Conservation (phyloP, 768 basidiomycete species). For the Suillus variegatus region DNA sequence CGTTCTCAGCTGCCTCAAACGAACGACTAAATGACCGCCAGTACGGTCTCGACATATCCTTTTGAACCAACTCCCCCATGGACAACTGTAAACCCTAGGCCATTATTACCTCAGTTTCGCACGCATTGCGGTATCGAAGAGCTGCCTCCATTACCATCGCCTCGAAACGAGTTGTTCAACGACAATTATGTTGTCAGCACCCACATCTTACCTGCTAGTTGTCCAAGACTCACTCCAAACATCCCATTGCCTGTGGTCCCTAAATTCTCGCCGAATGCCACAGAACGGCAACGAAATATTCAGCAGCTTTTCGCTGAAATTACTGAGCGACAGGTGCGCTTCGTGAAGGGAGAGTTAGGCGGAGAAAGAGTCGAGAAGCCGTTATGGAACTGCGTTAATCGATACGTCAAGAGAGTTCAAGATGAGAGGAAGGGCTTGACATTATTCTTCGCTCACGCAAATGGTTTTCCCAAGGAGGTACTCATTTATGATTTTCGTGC, state of each 20-base stretch:
- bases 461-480: conserved; percentile 88
- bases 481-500: neutral
- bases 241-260: conserved; percentile 27
- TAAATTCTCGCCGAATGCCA: conserved; percentile 3
- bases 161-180: conserved; percentile 21
- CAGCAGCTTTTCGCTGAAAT: conserved; percentile 21
- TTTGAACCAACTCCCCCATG: conserved; percentile 23
- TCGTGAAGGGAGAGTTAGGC: conserved; percentile 18
- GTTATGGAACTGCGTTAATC: conserved; percentile 74
- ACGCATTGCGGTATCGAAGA: conserved; percentile 12
- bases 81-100: conserved; percentile 24
- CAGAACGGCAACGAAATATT: conserved; percentile 15
- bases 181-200: conserved; percentile 27
- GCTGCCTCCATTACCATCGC: conserved; percentile 21
- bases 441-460: conserved; percentile 79
- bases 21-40: neutral
- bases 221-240: conserved; percentile 25
- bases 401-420: conserved; percentile 50
- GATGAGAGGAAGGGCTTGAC: conserved; percentile 48
- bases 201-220: conserved; percentile 32
- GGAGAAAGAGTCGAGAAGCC: conserved; percentile 28
- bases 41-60: conserved; percentile 17
- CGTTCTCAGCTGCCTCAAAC: neutral
- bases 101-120: conserved; percentile 14
- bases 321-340: conserved; percentile 14